Evolutionary conservation across 208 protist genomes (phyloP).

Genomic region (Crithidia expoeki): DNA sequence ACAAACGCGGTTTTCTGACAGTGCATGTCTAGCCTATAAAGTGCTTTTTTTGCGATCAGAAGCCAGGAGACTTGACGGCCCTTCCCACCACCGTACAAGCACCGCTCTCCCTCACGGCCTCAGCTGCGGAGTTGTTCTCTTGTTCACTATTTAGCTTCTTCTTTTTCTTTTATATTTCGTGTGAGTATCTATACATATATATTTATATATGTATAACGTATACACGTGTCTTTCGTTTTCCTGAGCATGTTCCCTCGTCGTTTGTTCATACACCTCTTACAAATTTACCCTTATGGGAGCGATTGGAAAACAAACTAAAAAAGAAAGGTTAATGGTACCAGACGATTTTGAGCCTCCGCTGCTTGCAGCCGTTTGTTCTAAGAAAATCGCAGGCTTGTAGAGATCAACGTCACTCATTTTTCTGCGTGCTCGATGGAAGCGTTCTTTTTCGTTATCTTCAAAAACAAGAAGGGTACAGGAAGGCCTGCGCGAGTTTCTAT

Average conservation of each 20-base stretch:
- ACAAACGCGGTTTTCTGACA: neutral
- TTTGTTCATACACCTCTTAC: slow-evolving; percentile 11
- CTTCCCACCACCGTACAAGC: neutral
- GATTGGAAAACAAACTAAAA: neutral
- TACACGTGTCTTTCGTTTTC: neutral
- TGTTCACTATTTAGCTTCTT: slow-evolving; percentile 2
- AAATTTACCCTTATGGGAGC: slow-evolving; percentile 5
- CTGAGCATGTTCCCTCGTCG: neutral
- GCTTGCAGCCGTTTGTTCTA: too few relatives aligned
- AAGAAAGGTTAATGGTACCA: neutral
- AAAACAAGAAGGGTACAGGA: too few relatives aligned
- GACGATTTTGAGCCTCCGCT: neutral
- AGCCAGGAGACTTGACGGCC: neutral
- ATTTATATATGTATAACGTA: neutral
- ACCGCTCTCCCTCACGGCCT: neutral
- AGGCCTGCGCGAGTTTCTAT: too few relatives aligned
- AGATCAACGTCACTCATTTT: slow-evolving; percentile 2
- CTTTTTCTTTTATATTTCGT: neutral
- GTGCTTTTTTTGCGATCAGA: neutral
- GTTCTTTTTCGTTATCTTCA: slow-evolving; percentile 7
- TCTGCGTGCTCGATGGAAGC: slow-evolving; percentile 1
- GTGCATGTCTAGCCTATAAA: too few relatives aligned
- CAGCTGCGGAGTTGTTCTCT: neutral
- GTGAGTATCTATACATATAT: too few relatives aligned
- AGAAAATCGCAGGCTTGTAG: too few relatives aligned